Evolutionary conservation across 2,329 filamentous ascomycete species (phyloP).

Genomic region (Passalora sequoiae): DNA sequence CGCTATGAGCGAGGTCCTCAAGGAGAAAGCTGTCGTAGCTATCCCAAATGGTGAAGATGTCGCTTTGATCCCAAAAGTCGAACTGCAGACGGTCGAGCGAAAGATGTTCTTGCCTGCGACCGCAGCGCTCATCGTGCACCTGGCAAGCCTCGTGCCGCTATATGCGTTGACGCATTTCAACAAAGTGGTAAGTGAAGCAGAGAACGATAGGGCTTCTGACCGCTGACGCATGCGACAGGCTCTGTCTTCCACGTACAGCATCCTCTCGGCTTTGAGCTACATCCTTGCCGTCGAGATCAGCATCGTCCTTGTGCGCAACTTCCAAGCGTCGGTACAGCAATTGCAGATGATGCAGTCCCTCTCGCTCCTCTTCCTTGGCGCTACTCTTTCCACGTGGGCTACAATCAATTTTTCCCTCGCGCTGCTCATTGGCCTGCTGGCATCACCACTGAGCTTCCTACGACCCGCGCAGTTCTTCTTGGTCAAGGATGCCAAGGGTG

Average conservation of each 20-base stretch:
- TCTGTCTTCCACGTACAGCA: constrained; percentile 47
- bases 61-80: constrained; percentile 37
- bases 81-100: constrained; percentile 50
- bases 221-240: no score
- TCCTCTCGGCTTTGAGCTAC: constrained; percentile 44
- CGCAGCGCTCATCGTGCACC: constrained; percentile 67
- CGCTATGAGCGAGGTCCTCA: constrained; percentile 28
- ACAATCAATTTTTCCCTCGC: constrained; percentile 94
- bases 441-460: constrained; percentile 73
- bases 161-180: constrained; percentile 78
- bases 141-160: constrained; percentile 72
- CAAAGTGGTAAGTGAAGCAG: constrained; percentile 55
- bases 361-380: constrained; percentile 84
- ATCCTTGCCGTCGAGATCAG: constrained; percentile 27
- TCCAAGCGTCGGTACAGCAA: constrained; percentile 50
- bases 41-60: constrained; percentile 35
- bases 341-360: constrained; percentile 80
- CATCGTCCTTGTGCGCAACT: constrained; percentile 16
- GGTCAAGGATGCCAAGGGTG: not conserved
- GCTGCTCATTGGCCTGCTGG: constrained; percentile 74
- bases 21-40: constrained; percentile 34
- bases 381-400: constrained; percentile 85
- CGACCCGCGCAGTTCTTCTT: constrained; percentile 27
- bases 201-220: no score
- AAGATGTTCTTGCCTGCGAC: constrained; percentile 67